phyloP scores from a whole-genome alignment of 1,284 basidiomycete genomes.

The Malassezia caprae region DNA sequence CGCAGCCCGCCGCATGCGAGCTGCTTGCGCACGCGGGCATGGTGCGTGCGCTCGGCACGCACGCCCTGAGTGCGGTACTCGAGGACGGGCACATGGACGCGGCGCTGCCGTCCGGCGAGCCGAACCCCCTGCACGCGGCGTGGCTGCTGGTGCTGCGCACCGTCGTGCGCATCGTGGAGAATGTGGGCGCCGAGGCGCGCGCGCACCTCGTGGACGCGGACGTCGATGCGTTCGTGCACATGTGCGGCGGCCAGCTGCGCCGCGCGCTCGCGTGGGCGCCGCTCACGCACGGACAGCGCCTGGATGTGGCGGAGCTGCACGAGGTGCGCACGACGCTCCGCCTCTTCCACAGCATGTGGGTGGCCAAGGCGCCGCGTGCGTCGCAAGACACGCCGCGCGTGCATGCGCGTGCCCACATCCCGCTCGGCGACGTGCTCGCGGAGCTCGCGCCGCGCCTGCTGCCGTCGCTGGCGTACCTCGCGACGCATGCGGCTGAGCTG shows the following conservation, averaged over 20 bases:
- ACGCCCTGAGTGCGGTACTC: constrained; percentile 64
- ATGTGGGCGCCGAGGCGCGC: constrained; percentile 49
- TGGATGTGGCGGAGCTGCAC: constrained; percentile 28
- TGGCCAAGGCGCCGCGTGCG: constrained; percentile 17
- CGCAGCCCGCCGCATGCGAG: constrained; percentile 66
- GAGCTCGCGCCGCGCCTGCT: constrained; percentile 62
- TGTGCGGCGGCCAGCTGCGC: constrained; percentile 70
- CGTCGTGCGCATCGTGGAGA: constrained; percentile 60
- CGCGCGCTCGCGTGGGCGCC: constrained; percentile 65
- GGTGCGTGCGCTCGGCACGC: constrained; percentile 70
- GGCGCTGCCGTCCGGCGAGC: constrained; percentile 59
- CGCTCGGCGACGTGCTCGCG: constrained; percentile 53
- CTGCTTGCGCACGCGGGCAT: constrained; percentile 72
- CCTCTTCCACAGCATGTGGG: constrained; percentile 25
- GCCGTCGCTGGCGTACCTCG: constrained; percentile 75
- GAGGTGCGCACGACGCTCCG: constrained; percentile 26
- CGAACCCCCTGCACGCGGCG: constrained; percentile 64
- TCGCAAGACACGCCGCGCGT: constrained; percentile 13
- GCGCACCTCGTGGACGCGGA: constrained; percentile 77
- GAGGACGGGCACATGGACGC: constrained; percentile 66
- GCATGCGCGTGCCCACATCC: background rate
- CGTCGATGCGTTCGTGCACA: constrained; percentile 70
- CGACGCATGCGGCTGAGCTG: constrained; percentile 79
- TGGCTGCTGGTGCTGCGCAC: constrained; percentile 79
- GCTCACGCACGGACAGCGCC: background rate